Evolutionary conservation across 257 asterid genomes (phyloP), one percentile per base, ranked within the genome.

Genomic region (Verbena officinalis): DNA sequence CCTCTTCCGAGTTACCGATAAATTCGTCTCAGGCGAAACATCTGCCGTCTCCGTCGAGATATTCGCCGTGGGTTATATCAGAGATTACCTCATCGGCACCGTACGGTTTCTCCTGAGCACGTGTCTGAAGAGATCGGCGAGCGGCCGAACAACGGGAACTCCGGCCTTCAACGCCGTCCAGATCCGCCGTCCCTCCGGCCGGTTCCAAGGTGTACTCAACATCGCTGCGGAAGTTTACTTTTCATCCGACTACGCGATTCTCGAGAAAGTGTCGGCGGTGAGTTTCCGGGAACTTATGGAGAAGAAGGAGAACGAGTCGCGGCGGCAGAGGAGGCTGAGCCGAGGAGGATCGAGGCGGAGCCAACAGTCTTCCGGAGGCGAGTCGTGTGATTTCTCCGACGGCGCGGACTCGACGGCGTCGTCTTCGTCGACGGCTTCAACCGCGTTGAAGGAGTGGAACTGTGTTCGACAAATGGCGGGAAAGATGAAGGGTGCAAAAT

Each of bases 21-120:
- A 83, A 0, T 93, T 93, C 81, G 21, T 86, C 30, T 57, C 86
- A 19, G 65, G 86, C 30, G 99, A 93, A 0, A 93, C 99, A 10
- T 86, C 97, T 67, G 97, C 88, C 53, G 96, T 93, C 27, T 60
- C 84, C 7, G 81, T 93, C 31, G 92, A 94, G 77, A 84, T 94
- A 2, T 94, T 69, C 71, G 89, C 95, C 72, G 91, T 75, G 64
- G 95, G 96, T 1, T 82, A 73, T 62, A 72, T 93, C 54, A 80
- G 73, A 61, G 90, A 93, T 42, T 21, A 74, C 46, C 90, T 84
- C 52, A 52, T 88, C 62, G 96, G 99, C 42, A 75, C 86, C 7
- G 99, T 94, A 1, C 88, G 96, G 0, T 78, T 93, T 40, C 86
- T 93, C 3, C 78, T 87, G 42, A 83, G 95, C 65, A 82, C 76